Evolutionary conservation across 2,329 filamentous ascomycete genomes (phyloP), one percentile per base, ranked within the genome.

Genomic region (Huntiella savannae): DNA sequence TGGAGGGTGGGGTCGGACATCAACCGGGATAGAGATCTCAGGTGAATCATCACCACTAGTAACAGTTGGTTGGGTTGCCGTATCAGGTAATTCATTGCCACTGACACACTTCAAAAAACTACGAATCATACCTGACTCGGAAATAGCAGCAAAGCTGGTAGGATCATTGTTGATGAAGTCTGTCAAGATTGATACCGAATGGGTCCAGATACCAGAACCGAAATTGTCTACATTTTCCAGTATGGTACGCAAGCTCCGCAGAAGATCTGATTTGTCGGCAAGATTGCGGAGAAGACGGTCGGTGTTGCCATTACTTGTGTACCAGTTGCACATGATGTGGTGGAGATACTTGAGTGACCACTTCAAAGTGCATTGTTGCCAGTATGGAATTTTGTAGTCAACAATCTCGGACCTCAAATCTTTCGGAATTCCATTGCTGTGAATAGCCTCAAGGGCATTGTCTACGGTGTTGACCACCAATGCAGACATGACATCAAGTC

Each of bases 141-240:
- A 85, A 53, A 99, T 91, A 17, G 94, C 85, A 22, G 85, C 81
- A 59, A 94, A 98, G 60, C 91, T 98, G 1, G 91, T 98, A 0
- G 91, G 91, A 56, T 98, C 91, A 57, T 96, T 95, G 62, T 99
- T 92, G 55, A 99, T 93, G 61, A 98, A 98, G 55, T 85, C 88
- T 57, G 84, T 91, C 43, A 98, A 67, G 48, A 95, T 88, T 46
- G 80, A 87, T 51, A 94, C 84, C 5, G 86, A 82, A 58, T 87
- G 87, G 42, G 86, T 94, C 91, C 91, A 99, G 4, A 96, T 85
- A 49, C 91, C 80, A 2, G 88, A 91, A 10, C 91, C 91, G 58
- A 87, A 99, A 34, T 78, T 69, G 45, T 68, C 68, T 34, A 82
- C 79, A 55, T 93, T 81, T 52, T 80, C 77, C 52, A 95, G 81